Base-by-base conservation (phyloP, 148 eudicot species). In the Rhododendron ferrugineum region DNA sequence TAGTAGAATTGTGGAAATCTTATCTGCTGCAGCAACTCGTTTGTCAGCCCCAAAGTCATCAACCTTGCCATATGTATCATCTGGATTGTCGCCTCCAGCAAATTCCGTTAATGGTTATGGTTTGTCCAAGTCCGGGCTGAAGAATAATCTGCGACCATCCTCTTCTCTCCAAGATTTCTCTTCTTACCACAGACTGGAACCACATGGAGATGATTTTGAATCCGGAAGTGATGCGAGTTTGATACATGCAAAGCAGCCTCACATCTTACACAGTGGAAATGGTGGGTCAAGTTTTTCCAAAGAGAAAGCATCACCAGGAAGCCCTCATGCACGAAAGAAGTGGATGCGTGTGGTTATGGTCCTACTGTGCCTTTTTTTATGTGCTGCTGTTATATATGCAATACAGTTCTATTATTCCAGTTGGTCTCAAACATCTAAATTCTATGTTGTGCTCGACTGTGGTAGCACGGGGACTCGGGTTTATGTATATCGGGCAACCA, bases 391-490 rank as follows among this genome's bases (percentile, higher is more conserved):
- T 87, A 37, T 89, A 64, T 85, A 66, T 89, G 79, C 83, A 13
- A 78, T 90, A 77, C 91, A 85, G 60, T 89, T 87, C 79, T 82
- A 90, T 28, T 90, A 91, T 88, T 83, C 89, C 84, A 87, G 89
- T 75, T 95, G 95, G 98, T 90, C 90, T 81, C 91, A 85, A 82
- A 85, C 92, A 62, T 88, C 96, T 52, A 93, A 91, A 87, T 97
- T 73, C 86, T 95, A 95, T 87, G 96, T 97, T 49, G 95, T 97
- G 49, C 95, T 97, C 80, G 99, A 97, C 89, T 93, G 94, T 87
- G 99, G 99, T 80, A 97, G 99, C 88, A 97, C 99, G 1, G 99
- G 99, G 26, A 94, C 99, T 44, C 94, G 99, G 36, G 94, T 95
- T 84, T 95, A 91, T 90, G 92, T 97, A 79, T 97, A 95, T 88